Evolutionary conservation across 176 grass and related monocot species (phyloP).

Genomic region (Olyra latifolia): DNA sequence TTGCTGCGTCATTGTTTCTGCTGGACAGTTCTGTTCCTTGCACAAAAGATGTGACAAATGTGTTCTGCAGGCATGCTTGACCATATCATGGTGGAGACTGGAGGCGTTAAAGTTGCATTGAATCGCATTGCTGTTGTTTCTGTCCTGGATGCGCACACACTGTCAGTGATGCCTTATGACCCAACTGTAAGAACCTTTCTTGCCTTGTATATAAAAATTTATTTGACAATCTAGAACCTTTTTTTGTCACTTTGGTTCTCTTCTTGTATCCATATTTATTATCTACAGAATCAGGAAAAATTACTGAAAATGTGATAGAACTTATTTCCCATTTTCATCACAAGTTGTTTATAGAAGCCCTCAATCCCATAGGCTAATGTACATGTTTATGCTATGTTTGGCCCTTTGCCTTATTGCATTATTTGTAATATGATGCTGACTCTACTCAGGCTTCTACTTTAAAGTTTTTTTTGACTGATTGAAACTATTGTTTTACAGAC

Average conservation of each 20-base stretch:
- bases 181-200: conserved; percentile 60
- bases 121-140: conserved; percentile 93
- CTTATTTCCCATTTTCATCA: background rate
- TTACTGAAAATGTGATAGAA: background rate
- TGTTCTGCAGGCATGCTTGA: conserved; percentile 80
- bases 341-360: background rate
- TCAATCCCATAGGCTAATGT: background rate
- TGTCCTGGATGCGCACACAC: conserved; percentile 75
- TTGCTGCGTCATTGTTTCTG: conserved; percentile 6
- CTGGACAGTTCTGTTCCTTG: background rate
- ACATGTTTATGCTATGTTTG: background rate
- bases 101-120: conserved; percentile 61
- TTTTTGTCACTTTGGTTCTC: background rate
- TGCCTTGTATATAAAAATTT: background rate
- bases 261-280: conserved; percentile 15
- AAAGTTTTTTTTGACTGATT: conserved; percentile 13
- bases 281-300: background rate
- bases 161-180: conserved; percentile 96
- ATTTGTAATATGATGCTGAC: background rate
- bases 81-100: conserved; percentile 83
- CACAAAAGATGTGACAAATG: background rate
- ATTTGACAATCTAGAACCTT: background rate
- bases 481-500: conserved; percentile 43
- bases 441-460: background rate
- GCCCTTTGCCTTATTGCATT: background rate